A percentile compares a stretch with the other conserved stretches of the same genome.
These are phyloP conservation scores for Dothideomycetes sp. DNA, from an alignment of 2,329 filamentous ascomycete species.

Conservation along the genomic window DNA sequence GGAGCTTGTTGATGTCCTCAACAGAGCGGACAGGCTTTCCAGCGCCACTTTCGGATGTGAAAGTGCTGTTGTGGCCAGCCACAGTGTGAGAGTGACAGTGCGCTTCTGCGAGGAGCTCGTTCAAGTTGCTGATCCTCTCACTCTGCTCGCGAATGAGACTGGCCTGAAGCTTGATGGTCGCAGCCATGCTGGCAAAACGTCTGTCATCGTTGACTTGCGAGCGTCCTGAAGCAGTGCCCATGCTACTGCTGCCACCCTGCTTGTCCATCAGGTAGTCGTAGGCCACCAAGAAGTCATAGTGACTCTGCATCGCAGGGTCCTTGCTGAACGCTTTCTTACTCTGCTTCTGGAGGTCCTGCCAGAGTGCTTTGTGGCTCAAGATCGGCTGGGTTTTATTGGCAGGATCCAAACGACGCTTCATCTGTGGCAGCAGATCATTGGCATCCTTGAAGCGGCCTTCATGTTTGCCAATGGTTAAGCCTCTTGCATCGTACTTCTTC, in stretches of 20 bases:
- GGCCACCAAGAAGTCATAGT: neutral
- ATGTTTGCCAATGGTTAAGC: constrained; percentile 3
- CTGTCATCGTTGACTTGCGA: neutral
- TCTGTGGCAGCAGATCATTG: constrained; percentile 2
- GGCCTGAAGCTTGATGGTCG: constrained; percentile 3
- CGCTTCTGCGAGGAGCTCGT: neutral
- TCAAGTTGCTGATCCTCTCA: neutral
- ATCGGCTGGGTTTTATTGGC: neutral
- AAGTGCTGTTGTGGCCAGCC: neutral
- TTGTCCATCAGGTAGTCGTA: constrained; percentile 6
- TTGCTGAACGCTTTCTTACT: constrained; percentile 4
- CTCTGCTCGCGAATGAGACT: neutral
- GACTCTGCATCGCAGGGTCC: neutral
- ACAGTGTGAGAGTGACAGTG: neutral
- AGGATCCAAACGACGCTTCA: constrained; percentile 8
- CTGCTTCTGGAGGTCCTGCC: neutral
- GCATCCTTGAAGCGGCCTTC: constrained; percentile 5
- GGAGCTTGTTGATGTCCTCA: neutral
- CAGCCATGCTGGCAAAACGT: constrained; percentile 6
- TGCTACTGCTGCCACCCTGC: neutral
- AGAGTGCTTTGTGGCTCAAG: neutral
- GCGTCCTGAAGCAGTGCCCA: neutral
- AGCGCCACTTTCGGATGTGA: neutral
- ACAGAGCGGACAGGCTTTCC: neutral
- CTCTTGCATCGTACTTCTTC: constrained; percentile 7